These are phyloP conservation scores for Zymoseptoria crescenta DNA, from an alignment of 2,329 filamentous ascomycete species.

Conservation along the genomic window DNA sequence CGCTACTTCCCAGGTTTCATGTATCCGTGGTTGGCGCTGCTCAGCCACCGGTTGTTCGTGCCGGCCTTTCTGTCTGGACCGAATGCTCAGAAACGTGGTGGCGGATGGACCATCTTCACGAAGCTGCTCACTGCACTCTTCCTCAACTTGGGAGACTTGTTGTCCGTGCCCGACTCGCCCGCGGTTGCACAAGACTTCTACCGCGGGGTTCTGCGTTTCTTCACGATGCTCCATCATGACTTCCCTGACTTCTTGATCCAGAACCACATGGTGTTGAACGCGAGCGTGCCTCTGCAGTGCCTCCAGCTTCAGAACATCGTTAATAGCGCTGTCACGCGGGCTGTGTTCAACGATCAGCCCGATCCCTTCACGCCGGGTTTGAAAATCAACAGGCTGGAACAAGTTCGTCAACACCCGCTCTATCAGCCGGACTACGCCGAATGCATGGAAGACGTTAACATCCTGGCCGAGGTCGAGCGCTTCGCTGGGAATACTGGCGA, in stretches of 20 bases:
- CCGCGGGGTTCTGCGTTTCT: slow-evolving; percentile 70
- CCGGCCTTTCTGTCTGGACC: slow-evolving; percentile 58
- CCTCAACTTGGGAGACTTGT: slow-evolving; percentile 66
- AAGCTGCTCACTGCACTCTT: slow-evolving; percentile 45
- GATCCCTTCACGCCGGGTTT: slow-evolving; percentile 66
- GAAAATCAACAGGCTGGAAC: slow-evolving; percentile 69
- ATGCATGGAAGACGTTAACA: slow-evolving; percentile 42
- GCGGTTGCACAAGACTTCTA: slow-evolving; percentile 74
- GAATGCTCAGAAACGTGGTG: slow-evolving; percentile 19
- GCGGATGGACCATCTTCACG: slow-evolving; percentile 68
- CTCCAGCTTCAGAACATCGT: slow-evolving; percentile 84
- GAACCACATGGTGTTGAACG: slow-evolving; percentile 74
- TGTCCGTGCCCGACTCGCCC: slow-evolving; percentile 64
- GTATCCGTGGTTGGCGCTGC: slow-evolving; percentile 74
- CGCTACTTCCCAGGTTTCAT: slow-evolving; percentile 71
- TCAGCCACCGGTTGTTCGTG: slow-evolving; percentile 80
- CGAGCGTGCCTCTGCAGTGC: slow-evolving; percentile 73
- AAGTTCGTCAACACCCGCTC: slow-evolving; percentile 60
- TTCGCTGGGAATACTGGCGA: slow-evolving; percentile 44
- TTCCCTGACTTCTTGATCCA: slow-evolving; percentile 88
- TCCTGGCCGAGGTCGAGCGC: slow-evolving; percentile 48
- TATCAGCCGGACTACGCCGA: slow-evolving; percentile 56
- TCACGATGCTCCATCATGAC: slow-evolving; percentile 84
- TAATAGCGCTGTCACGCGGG: slow-evolving; percentile 67
- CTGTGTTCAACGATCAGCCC: slow-evolving; percentile 57